phyloP scores from a whole-genome alignment of 192 early-diverging fungal species.

The Linnemannia schmuckeri region DNA sequence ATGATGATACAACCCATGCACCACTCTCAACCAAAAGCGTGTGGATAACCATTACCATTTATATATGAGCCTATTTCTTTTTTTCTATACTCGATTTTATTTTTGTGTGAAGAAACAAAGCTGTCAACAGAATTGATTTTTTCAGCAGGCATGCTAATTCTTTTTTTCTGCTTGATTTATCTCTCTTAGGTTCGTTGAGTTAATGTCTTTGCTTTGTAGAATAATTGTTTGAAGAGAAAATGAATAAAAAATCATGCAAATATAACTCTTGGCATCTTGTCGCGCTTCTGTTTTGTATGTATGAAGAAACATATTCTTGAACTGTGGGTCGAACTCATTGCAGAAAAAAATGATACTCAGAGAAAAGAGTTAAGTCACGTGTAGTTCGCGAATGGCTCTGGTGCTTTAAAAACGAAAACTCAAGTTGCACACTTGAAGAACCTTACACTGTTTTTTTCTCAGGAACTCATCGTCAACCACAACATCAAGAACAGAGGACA shows the following conservation, averaged over 20 bases:
- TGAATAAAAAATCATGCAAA: neutral
- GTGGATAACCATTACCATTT: conserved; percentile 60
- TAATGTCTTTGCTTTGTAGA: neutral
- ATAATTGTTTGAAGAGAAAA: neutral
- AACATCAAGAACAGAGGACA: neutral
- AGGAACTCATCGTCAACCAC: neutral
- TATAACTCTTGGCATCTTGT: too few species aligned
- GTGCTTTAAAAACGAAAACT: neutral
- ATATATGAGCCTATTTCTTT: conserved; percentile 46
- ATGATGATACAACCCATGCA: conserved; percentile 60
- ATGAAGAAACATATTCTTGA: neutral
- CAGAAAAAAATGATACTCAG: neutral
- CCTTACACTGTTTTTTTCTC: neutral
- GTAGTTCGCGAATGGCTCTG: neutral
- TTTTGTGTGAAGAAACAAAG: neutral
- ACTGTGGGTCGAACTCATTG: neutral
- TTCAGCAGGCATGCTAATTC: conserved; percentile 29
- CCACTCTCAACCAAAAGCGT: conserved; percentile 62
- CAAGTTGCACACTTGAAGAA: neutral
- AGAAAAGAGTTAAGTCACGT: neutral
- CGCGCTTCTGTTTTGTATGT: neutral
- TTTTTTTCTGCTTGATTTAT: conserved; percentile 1
- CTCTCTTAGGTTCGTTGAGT: conserved; percentile 5
- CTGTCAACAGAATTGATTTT: neutral
- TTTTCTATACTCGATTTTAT: neutral